phyloP scores from a whole-genome alignment of 2,329 filamentous ascomycete genomes.

The Cryoendolithus antarcticus region DNA sequence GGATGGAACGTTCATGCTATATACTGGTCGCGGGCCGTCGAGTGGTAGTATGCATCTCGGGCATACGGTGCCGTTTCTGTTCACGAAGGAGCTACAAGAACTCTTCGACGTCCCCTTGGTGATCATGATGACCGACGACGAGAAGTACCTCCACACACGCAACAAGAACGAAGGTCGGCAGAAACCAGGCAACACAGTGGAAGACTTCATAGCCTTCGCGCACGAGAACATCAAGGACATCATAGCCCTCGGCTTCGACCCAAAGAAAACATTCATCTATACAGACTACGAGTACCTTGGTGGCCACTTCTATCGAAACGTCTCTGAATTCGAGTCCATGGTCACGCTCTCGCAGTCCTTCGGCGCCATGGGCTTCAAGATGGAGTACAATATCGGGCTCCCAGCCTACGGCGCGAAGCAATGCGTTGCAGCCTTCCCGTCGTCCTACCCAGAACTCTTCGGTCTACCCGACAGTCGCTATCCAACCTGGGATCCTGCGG shows the following conservation, averaged over 20 bases:
- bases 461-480: conserved; percentile 48
- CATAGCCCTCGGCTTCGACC: conserved; percentile 74
- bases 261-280: conserved; percentile 85
- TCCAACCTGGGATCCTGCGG: conserved; percentile 16
- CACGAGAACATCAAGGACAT: conserved; percentile 60
- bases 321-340: conserved; percentile 44
- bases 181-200: conserved; percentile 45
- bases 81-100: conserved; percentile 87
- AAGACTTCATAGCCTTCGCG: conserved; percentile 57
- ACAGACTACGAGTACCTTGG: conserved; percentile 63
- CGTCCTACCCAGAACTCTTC: conserved; percentile 79
- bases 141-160: conserved; percentile 46
- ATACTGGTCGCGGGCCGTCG: conserved; percentile 84
- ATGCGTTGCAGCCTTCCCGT: conserved; percentile 47
- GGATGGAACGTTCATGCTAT: conserved; percentile 85
- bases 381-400: conserved; percentile 40
- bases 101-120: conserved; percentile 89
- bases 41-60: conserved; percentile 85
- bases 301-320: conserved; percentile 55
- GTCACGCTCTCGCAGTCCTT: conserved; percentile 50
- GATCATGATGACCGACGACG: conserved; percentile 83
- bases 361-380: conserved; percentile 47
- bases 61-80: conserved; percentile 75
- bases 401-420: conserved; percentile 36
- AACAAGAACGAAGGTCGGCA: conserved; percentile 38